phyloP scores from a whole-genome alignment of 2,329 filamentous ascomycete species.

The Ophiostoma pallidulum region DNA sequence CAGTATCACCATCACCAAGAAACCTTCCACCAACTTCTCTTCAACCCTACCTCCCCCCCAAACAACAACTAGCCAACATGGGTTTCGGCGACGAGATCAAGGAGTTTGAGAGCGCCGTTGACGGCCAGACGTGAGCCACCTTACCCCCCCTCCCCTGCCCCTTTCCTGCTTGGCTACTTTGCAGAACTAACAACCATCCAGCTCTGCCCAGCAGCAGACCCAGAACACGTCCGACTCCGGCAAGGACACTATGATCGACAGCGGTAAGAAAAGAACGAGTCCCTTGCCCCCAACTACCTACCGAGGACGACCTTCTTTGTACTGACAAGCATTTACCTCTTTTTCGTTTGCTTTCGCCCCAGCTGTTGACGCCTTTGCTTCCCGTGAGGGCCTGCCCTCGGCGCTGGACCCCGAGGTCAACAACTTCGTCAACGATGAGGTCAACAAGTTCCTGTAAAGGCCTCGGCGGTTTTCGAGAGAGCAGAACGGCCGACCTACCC shows the following conservation, averaged over 20 bases:
- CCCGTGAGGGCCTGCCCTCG: conserved; percentile 25
- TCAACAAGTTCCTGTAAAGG: conserved; percentile 22
- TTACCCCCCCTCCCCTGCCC: not conserved
- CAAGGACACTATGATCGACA: conserved; percentile 26
- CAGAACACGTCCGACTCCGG: conserved; percentile 22
- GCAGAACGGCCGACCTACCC: not conserved
- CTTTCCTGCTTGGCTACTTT: not conserved
- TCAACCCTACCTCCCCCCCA: not conserved
- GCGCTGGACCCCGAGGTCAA: conserved; percentile 26
- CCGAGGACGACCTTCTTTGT: too few relatives aligned
- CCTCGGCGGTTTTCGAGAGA: too few relatives aligned
- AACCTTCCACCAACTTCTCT: too few relatives aligned
- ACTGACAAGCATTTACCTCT: too few relatives aligned
- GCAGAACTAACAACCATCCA: conserved; percentile 3
- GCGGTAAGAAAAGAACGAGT: conserved; percentile 20
- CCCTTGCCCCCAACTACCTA: too few relatives aligned
- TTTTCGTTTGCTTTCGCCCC: too few relatives aligned
- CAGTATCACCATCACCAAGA: not conserved
- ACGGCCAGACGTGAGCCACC: conserved; percentile 23
- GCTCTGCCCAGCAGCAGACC: conserved; percentile 24
- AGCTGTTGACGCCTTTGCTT: conserved; percentile 25
- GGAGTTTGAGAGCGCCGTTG: conserved; percentile 23
- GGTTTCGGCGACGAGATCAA: conserved; percentile 23
- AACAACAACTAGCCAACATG: conserved; percentile 12
- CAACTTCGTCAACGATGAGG: conserved; percentile 26